These are phyloP conservation scores for Botrytis paeoniae DNA, from an alignment of 2,329 filamentous ascomycete species.

Conservation along the genomic window DNA sequence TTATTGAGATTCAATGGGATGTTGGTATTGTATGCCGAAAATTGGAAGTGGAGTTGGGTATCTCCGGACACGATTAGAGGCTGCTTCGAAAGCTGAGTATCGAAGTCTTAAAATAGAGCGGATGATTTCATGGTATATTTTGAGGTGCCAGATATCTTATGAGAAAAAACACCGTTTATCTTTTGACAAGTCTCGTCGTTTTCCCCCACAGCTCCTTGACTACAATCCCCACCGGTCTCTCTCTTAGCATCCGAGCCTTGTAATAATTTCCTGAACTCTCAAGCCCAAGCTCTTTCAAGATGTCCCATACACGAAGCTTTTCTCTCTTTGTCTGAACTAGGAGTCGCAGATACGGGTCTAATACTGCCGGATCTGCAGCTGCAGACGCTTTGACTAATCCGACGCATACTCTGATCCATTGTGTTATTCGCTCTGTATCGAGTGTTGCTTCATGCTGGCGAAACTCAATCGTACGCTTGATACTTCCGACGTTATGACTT, in stretches of 20 bases:
- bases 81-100: not conserved
- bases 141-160: not conserved
- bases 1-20: not conserved
- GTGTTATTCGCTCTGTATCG: conserved; percentile 19
- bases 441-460: conserved; percentile 30
- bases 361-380: not conserved
- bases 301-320: not conserved
- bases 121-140: not conserved
- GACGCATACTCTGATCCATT: conserved; percentile 26
- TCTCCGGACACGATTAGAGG: not conserved
- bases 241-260: not conserved
- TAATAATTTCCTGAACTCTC: not conserved
- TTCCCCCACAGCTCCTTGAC: not conserved
- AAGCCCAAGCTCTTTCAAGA: conserved; percentile 2
- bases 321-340: not conserved
- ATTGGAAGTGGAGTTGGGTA: not conserved
- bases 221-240: not conserved
- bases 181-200: not conserved
- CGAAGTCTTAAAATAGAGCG: not conserved
- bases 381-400: conserved; percentile 20
- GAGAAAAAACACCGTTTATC: not conserved
- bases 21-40: not conserved
- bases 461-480: conserved; percentile 32
- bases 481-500: not conserved
- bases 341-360: not conserved